phyloP scores from a whole-genome alignment of 305 asterid species.

The Caryopteris hybrid region DNA sequence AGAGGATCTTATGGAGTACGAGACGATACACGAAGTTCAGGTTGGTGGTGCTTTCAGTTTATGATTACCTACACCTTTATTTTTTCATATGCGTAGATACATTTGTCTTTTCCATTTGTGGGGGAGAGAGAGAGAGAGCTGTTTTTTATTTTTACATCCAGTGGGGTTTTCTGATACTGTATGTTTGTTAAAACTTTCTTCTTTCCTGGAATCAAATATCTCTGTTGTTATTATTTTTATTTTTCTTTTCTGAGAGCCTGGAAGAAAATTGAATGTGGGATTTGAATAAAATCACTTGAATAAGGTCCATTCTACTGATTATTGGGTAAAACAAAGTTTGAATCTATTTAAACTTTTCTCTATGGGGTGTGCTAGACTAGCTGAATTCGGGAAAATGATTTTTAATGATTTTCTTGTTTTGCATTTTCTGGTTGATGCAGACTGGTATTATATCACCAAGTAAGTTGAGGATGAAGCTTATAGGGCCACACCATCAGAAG shows the following conservation, averaged over 20 bases:
- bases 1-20: constrained; percentile 87
- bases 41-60: constrained; percentile 25
- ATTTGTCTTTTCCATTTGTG: too few relatives aligned
- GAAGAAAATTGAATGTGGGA: neutral
- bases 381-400: too few relatives aligned
- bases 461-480: constrained; percentile 86
- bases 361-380: too few relatives aligned
- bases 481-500: constrained; percentile 60
- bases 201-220: neutral
- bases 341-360: too few relatives aligned
- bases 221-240: constrained; percentile 10
- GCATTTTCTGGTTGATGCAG: constrained; percentile 37
- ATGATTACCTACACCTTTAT: too few relatives aligned
- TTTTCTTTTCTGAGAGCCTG: neutral
- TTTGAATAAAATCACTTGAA: neutral
- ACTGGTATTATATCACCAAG: constrained; percentile 87
- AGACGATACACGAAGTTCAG: constrained; percentile 91
- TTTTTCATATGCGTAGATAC: too few relatives aligned
- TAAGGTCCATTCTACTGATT: constrained; percentile 1
- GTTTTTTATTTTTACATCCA: neutral
- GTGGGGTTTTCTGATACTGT: neutral
- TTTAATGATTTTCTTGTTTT: too few relatives aligned
- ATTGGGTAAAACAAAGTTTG: too few relatives aligned
- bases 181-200: neutral
- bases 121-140: too few relatives aligned